Conservation (phyloP, 345 rosid genomes). For the Eucalyptus fibrosa region DNA sequence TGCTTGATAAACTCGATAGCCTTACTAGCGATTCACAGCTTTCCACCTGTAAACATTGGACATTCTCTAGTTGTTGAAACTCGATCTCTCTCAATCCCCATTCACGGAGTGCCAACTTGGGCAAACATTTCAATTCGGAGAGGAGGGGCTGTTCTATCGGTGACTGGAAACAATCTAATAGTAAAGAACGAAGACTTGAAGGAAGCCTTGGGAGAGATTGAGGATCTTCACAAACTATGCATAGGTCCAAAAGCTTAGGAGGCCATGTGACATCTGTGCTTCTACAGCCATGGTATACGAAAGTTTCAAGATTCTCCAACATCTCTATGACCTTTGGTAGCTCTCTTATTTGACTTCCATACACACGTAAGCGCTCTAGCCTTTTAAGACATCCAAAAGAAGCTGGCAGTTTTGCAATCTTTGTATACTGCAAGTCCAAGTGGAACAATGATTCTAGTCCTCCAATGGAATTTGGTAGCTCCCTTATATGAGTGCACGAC, state of each 20-base stretch:
- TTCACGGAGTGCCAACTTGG: accelerated
- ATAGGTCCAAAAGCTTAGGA: accelerated
- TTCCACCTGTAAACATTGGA: accelerated
- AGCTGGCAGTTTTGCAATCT: accelerated
- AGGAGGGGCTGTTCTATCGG: accelerated
- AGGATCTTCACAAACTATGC: not conserved
- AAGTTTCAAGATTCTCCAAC: not conserved
- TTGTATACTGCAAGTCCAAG: accelerated
- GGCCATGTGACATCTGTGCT: not conserved
- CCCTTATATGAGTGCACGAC: accelerated
- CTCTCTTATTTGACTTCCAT: not conserved
- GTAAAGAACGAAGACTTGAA: accelerated
- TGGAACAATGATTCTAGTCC: not conserved
- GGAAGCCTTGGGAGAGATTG: too few relatives aligned
- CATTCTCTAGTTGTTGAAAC: too few relatives aligned
- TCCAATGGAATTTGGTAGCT: not conserved
- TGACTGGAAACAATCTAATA: accelerated
- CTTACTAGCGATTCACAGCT: accelerated
- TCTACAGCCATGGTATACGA: accelerated
- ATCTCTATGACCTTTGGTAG: accelerated
- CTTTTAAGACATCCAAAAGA: not conserved
- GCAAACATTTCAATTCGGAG: accelerated
- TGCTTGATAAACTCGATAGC: accelerated
- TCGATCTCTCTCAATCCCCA: too few relatives aligned
- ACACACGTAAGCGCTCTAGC: accelerated